These are phyloP conservation scores for Ustilago sp. DNA, from an alignment of 1,284 basidiomycete genomes.

Conservation along the genomic window DNA sequence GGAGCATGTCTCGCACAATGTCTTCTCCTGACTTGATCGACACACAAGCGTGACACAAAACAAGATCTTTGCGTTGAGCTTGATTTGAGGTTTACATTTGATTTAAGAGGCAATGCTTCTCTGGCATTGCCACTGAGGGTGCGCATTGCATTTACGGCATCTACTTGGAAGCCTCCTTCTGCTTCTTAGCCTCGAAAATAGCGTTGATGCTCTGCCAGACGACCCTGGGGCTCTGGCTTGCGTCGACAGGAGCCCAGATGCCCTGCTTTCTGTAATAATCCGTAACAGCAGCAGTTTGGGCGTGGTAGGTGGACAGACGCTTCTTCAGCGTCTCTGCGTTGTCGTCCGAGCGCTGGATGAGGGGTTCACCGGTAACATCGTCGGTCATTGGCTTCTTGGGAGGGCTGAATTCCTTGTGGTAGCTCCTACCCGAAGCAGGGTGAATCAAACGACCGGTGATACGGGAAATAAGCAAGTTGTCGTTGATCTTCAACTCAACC, in stretches of 20 bases:
- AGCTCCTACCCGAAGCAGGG: slow-evolving; percentile 86
- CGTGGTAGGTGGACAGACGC: slow-evolving; percentile 86
- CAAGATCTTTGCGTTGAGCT: not conserved
- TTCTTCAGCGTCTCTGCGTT: slow-evolving; percentile 85
- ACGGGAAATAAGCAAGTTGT: slow-evolving; percentile 93
- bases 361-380: slow-evolving; percentile 93
- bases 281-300: slow-evolving; percentile 93
- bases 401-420: slow-evolving; percentile 95
- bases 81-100: not conserved
- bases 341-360: slow-evolving; percentile 74
- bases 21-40: no score
- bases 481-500: slow-evolving; percentile 90
- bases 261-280: slow-evolving; percentile 94
- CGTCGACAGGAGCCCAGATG: slow-evolving; percentile 79
- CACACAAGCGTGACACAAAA: no score
- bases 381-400: slow-evolving; percentile 95
- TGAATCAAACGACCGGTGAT: slow-evolving; percentile 97
- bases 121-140: not conserved
- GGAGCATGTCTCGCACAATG: no score
- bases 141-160: not conserved
- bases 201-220: slow-evolving; percentile 85
- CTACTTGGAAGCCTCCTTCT: slow-evolving; percentile 20
- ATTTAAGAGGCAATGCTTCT: not conserved
- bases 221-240: slow-evolving; percentile 87
- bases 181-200: slow-evolving; percentile 66